Conservation (phyloP, 192 early-diverging fungal genomes). For the Allomyces macrogynus region DNA sequence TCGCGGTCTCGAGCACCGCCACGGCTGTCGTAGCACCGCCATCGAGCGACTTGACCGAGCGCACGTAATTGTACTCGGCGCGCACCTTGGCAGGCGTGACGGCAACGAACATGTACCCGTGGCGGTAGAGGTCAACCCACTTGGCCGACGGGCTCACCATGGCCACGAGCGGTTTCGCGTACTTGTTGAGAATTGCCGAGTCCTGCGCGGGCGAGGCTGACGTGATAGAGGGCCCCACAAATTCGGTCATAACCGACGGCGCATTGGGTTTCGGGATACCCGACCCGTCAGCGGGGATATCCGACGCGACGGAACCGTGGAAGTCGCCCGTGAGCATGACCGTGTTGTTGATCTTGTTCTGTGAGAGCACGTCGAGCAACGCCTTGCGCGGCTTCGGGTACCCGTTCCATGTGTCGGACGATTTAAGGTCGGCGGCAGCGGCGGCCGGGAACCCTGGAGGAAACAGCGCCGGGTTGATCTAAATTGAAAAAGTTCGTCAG, state of each 20-base stretch:
- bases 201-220: constrained; percentile 4
- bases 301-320: neutral
- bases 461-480: no score
- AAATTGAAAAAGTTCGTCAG: neutral
- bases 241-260: constrained; percentile 14
- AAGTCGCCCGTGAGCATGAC: constrained; percentile 6
- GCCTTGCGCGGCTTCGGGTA: constrained; percentile 11
- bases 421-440: no score
- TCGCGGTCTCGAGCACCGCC: constrained; percentile 8
- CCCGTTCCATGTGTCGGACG: constrained; percentile 3
- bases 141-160: constrained; percentile 7
- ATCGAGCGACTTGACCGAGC: neutral
- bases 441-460: no score
- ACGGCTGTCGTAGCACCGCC: constrained; percentile 1
- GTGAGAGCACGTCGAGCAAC: constrained; percentile 8
- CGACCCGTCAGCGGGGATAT: neutral
- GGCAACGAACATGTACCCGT: constrained; percentile 13
- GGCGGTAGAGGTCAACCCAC: constrained; percentile 7
- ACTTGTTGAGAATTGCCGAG: constrained; percentile 3
- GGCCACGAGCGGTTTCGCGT: constrained; percentile 1
- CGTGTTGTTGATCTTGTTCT: constrained; percentile 9
- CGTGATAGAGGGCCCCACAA: constrained; percentile 14
- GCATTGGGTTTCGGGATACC: constrained; percentile 5
- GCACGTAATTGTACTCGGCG: constrained; percentile 10
- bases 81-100: constrained; percentile 7